These are phyloP conservation scores for Jimgerdemannia flammicorona DNA, from an alignment of 192 early-diverging fungal genomes.

Conservation along the genomic window DNA sequence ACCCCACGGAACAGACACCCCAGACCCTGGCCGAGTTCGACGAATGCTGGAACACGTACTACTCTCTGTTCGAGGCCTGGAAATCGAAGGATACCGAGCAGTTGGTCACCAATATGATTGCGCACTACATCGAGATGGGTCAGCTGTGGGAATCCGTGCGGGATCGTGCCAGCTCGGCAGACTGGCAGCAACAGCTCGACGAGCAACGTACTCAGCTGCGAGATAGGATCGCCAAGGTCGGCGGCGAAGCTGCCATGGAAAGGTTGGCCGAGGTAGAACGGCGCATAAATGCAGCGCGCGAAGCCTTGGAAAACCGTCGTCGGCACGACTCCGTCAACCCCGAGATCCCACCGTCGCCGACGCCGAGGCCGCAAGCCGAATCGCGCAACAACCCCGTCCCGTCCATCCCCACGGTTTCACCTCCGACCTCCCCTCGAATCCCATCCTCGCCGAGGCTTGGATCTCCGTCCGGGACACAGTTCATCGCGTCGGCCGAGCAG, in stretches of 20 bases:
- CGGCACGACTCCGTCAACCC: slow-evolving; percentile 8
- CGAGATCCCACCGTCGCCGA: slow-evolving; percentile 3
- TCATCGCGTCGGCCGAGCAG: slow-evolving; percentile 19
- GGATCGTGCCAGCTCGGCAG: slow-evolving; percentile 37
- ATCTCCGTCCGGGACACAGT: slow-evolving; percentile 1
- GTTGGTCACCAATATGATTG: slow-evolving; percentile 58
- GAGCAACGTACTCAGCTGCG: slow-evolving; percentile 47
- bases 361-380: slow-evolving; percentile 5
- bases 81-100: slow-evolving; percentile 60
- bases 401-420: slow-evolving; percentile 1
- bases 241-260: slow-evolving; percentile 18
- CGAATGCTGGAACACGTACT: slow-evolving; percentile 53
- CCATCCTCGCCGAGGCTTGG: neutral
- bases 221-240: slow-evolving; percentile 22
- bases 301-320: slow-evolving; percentile 4
- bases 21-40: slow-evolving; percentile 38
- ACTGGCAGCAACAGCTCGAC: slow-evolving; percentile 60
- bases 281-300: slow-evolving; percentile 12
- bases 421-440: neutral
- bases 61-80: slow-evolving; percentile 66
- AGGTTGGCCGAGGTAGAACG: slow-evolving; percentile 18
- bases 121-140: slow-evolving; percentile 66
- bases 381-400: slow-evolving; percentile 5
- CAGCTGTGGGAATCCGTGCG: slow-evolving; percentile 60
- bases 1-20: slow-evolving; percentile 6